Conservation (phyloP, 2,329 filamentous ascomycete genomes). For the Elsinoe arachidis region DNA sequence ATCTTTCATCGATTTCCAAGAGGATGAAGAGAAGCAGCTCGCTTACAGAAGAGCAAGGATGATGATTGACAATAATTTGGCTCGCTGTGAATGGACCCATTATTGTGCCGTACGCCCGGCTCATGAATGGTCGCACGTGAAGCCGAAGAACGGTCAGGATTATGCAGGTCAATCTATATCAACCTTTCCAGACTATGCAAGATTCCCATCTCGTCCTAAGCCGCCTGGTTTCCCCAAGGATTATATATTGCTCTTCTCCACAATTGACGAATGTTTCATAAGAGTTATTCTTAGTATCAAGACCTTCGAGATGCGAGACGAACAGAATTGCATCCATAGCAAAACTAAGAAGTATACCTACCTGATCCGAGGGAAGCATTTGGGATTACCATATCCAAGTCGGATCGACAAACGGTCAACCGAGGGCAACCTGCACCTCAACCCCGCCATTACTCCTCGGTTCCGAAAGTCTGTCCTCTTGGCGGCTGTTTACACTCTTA, state of each 20-base stretch:
- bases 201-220: background rate
- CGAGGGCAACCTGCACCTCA: background rate
- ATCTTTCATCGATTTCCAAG: background rate
- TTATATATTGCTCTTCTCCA: background rate
- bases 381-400: background rate
- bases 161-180: background rate
- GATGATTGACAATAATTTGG: background rate
- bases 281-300: background rate
- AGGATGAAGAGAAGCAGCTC: background rate
- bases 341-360: too few species aligned
- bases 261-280: background rate
- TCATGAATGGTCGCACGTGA: background rate
- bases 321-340: too few species aligned
- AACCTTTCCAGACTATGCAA: background rate
- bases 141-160: slow-evolving; percentile 1
- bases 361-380: background rate
- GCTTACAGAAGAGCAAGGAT: background rate
- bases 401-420: background rate
- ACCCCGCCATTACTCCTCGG: too few species aligned
- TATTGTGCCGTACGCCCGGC: background rate
- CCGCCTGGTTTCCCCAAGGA: background rate
- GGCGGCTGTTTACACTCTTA: too few species aligned
- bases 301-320: background rate
- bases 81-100: background rate
- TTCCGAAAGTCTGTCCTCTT: too few species aligned